Percentiles rank a stretch among this genome's conserved stretches.
phyloP scores from a whole-genome alignment of 768 basidiomycete species.

The Macrocybe gigantea region DNA sequence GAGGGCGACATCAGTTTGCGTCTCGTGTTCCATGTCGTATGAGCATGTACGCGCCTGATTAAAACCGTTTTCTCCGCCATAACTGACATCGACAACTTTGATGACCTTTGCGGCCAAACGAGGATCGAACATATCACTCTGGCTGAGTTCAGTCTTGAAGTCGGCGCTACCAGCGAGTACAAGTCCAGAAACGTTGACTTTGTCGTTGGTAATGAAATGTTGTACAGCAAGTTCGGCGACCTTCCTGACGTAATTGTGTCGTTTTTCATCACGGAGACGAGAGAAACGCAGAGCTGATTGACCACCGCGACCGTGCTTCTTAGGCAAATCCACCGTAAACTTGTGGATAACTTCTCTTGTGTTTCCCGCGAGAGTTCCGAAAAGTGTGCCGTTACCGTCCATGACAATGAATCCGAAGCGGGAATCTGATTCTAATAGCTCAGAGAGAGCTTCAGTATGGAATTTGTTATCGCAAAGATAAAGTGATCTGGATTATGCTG shows the following conservation, averaged over 20 bases:
- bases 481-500: conserved; percentile 56
- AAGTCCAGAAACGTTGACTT: conserved; percentile 95
- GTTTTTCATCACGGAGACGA: conserved; percentile 97
- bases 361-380: conserved; percentile 93
- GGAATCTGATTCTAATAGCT: conserved; percentile 94
- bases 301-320: conserved; percentile 99
- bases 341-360: conserved; percentile 97
- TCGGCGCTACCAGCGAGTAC: conserved; percentile 97
- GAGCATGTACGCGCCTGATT: conserved; percentile 70
- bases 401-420: conserved; percentile 99
- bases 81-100: conserved; percentile 97
- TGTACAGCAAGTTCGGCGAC: conserved; percentile 96
- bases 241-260: conserved; percentile 99
- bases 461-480: conserved; percentile 99
- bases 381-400: conserved; percentile 97
- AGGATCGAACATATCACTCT: conserved; percentile 93
- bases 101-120: conserved; percentile 88
- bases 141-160: conserved; percentile 96
- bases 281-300: conserved; percentile 99
- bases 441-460: conserved; percentile 95
- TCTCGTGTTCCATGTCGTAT: neutral
- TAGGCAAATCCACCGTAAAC: conserved; percentile 97
- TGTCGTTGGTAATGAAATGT: conserved; percentile 96
- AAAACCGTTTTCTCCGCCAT: conserved; percentile 98
- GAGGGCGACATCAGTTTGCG: conserved; percentile 1